Evolutionary conservation across 1,139 yeast species (phyloP), one percentile per base, ranked within the genome.

Genomic region (Yamadazyma friedrichii): DNA sequence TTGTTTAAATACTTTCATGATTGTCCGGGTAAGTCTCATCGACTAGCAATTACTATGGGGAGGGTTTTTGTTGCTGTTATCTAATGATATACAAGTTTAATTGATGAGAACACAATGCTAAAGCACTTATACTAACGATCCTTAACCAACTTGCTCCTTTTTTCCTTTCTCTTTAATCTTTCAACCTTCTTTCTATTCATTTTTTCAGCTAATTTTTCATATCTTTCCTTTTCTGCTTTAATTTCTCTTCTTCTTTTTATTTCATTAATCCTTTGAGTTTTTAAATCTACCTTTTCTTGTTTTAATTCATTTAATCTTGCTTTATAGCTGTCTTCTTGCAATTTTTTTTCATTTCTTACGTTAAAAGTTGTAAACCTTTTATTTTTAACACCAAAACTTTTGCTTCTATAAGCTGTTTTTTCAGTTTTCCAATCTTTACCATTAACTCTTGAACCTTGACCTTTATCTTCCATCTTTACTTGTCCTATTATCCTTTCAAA

Each of bases 181-280:
- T 85, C 94, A 32, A 83, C 82, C 72, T 78, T 83, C 76, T 83
- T 83, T 32, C 82, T 84, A 55, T 84, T 85, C 88, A 85, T 81
- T 65, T 82, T 83, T 35, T 76, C 71, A 11, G 93, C 88, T 53
- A 84, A 62, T 55, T 67, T 73, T 52, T 83, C 89, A 54, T 80
- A 84, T 54, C 93, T 74, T 56, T 83, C 91, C 63, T 77, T 78
- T 57, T 85, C 93, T 45, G 73, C 89, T 65, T 81, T 82, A 57
- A 78, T 77, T 50, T 80, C 84, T 60, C 81, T 74, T 65, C 83
- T 79, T 54, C 80, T 82, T 62, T 79, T 82, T 42, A 82, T 59
- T 35, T 73, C 78, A 30, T 76, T 74, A 30, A 82, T 62, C 50
- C 75, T 74, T 28, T 65, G 66, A 40, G 71, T 66, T 51, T 75